Conservation (phyloP, 2,329 filamentous ascomycete genomes). For the Leptodontidium sp. region DNA sequence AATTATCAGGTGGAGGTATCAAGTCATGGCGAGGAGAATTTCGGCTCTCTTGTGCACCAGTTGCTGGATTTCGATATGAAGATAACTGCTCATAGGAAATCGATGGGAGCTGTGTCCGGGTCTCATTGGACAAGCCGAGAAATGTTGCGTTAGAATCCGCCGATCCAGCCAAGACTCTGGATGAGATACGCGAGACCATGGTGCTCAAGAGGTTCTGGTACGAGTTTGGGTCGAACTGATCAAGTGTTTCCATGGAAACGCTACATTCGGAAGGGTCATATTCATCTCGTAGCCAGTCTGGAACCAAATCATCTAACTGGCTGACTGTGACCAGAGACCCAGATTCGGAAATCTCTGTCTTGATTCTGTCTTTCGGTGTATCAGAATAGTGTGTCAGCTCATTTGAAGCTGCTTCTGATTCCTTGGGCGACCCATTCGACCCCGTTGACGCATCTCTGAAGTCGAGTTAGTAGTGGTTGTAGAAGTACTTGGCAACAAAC, state of each 20-base stretch:
- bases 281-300: slow-evolving; percentile 7
- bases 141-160: neutral
- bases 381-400: neutral
- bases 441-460: neutral
- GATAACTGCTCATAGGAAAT: neutral
- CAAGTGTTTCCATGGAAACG: slow-evolving; percentile 18
- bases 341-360: neutral
- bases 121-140: neutral
- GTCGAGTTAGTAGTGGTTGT: slow-evolving; percentile 16
- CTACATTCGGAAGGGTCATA: neutral
- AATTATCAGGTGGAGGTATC: slow-evolving; percentile 32
- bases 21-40: neutral
- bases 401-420: neutral
- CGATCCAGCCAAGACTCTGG: neutral
- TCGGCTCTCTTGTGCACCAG: neutral
- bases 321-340: neutral
- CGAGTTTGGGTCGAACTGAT: slow-evolving; percentile 34
- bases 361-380: neutral
- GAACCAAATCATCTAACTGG: neutral
- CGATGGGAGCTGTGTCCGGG: neutral
- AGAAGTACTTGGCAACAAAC: slow-evolving; percentile 25
- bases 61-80: neutral
- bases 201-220: slow-evolving; percentile 41
- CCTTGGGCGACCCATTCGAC: neutral
- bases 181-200: slow-evolving; percentile 34